These are phyloP conservation scores for Sarcocystis neurona DNA, from an alignment of 169 alveolate species.

Conservation along the genomic window DNA sequence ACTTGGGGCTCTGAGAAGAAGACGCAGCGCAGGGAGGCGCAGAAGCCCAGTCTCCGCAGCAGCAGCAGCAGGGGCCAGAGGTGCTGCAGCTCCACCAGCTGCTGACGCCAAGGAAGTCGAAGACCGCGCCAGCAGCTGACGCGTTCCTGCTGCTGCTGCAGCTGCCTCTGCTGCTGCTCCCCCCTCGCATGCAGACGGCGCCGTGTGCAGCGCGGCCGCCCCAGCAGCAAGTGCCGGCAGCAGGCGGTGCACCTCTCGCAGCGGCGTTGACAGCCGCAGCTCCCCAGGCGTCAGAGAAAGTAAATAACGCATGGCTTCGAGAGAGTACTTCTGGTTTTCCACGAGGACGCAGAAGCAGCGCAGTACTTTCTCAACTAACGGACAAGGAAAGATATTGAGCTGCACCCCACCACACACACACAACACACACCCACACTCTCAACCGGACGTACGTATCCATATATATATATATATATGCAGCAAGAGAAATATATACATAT, in stretches of 20 bases:
- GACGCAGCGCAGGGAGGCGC: neutral
- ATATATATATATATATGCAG: neutral
- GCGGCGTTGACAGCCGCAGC: neutral
- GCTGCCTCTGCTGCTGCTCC: no score
- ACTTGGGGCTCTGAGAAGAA: neutral
- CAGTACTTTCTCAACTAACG: neutral
- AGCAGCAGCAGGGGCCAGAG: neutral
- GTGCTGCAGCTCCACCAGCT: neutral
- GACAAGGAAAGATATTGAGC: neutral
- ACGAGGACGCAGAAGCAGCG: neutral
- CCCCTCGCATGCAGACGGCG: no score
- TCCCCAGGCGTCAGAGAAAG: neutral
- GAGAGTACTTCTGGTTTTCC: neutral
- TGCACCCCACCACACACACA: neutral
- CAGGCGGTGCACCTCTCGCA: neutral
- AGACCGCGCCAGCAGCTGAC: no score
- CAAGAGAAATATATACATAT: neutral
- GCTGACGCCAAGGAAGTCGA: no score
- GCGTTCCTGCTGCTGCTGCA: no score
- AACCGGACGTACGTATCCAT: no score
- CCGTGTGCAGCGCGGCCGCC: no score
- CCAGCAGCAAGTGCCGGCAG: no score
- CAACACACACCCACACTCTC: neutral
- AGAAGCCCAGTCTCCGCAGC: constrained; percentile 1
- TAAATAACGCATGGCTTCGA: neutral